Base-by-base conservation (phyloP, 345 rosid genomes). In the Eucalyptus rudis region DNA sequence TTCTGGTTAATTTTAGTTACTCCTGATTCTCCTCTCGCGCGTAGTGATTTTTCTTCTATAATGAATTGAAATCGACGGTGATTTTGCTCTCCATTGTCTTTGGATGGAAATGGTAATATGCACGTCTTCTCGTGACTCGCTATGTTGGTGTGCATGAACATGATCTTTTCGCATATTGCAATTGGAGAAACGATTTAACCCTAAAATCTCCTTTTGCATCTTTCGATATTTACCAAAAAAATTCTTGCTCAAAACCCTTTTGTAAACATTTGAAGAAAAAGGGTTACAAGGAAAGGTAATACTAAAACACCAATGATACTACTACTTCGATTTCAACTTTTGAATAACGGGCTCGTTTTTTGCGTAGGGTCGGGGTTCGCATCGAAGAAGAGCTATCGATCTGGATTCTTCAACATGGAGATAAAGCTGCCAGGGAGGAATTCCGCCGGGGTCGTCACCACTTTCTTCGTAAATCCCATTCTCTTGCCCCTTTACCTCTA, bases 1-100 rank as follows among this genome's bases (percentile, higher is more conserved):
- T 90, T 94, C 96, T 13, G 96, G 96, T 95, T n/a, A 58, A 58
- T 44, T 20, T 80, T 56, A 45, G 10, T 27, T 76, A 76, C 8
- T 20, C 83, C 14, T 10, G 83, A 76, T 76, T 1, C 15, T 36
- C 8, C 47, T 76, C 83, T 76, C 5, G 10, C 15, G 5, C 7
- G 14, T 20, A 20, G 83, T 76, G 47, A 76, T 76, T 36, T 40
- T 76, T 76, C 47, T 76, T 36, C 44, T 1, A 22, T 40, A 20
- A 10, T 10, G 83, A 76, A 76, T 76, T 20, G 47, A 40, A 76
- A 76, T 20, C 27, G 47, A 20, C 83, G 8, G 45, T 71, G 25
- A 33, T 33, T 52, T 27, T 62, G 16, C 15, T 62, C 27, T 71
- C 45, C 45, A 5, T 5, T 10, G 81, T 36, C 36, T 19, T 71